Conservation (phyloP, 345 rosid genomes). For the Lepidium africanum region DNA sequence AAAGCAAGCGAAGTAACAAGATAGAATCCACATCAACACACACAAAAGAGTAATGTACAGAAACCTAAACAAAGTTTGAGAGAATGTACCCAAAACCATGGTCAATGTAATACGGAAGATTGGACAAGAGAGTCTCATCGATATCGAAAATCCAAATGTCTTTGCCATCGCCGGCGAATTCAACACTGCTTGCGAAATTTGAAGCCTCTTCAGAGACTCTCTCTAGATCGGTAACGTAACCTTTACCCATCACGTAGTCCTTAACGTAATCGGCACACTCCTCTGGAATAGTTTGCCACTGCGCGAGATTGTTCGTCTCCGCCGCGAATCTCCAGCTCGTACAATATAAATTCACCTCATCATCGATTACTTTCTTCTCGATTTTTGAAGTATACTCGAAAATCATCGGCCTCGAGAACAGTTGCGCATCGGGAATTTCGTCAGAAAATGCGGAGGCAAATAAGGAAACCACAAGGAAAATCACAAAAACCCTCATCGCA, state of each 20-base stretch:
- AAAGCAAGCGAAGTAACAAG: neutral
- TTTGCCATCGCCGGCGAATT: slow-evolving; percentile 54
- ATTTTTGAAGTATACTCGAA: slow-evolving; percentile 38
- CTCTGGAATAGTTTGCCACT: slow-evolving; percentile 73
- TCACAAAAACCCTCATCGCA: slow-evolving; percentile 32
- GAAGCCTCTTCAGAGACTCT: slow-evolving; percentile 61
- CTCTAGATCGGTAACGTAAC: slow-evolving; percentile 52
- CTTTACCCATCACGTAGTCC: slow-evolving; percentile 57
- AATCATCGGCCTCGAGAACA: slow-evolving; percentile 56
- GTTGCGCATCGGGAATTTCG: slow-evolving; percentile 32
- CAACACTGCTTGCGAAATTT: slow-evolving; percentile 44
- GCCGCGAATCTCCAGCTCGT: slow-evolving; percentile 88
- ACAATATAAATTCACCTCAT: slow-evolving; percentile 50
- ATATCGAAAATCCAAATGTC: slow-evolving; percentile 86
- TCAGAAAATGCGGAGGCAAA: slow-evolving; percentile 29
- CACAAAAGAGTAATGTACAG: neutral
- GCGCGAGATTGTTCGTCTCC: slow-evolving; percentile 71
- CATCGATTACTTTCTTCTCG: slow-evolving; percentile 28
- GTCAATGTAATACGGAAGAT: slow-evolving; percentile 74
- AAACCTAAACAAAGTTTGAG: neutral
- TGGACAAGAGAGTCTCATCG: slow-evolving; percentile 87
- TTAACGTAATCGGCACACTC: slow-evolving; percentile 68
- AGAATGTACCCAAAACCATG: slow-evolving; percentile 66
- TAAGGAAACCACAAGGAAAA: slow-evolving; percentile 34
- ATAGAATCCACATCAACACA: neutral